Percentiles rank a stretch among this genome's conserved stretches.
Conservation (phyloP, 768 basidiomycete genomes). For the Glaciozyma antarctica region DNA sequence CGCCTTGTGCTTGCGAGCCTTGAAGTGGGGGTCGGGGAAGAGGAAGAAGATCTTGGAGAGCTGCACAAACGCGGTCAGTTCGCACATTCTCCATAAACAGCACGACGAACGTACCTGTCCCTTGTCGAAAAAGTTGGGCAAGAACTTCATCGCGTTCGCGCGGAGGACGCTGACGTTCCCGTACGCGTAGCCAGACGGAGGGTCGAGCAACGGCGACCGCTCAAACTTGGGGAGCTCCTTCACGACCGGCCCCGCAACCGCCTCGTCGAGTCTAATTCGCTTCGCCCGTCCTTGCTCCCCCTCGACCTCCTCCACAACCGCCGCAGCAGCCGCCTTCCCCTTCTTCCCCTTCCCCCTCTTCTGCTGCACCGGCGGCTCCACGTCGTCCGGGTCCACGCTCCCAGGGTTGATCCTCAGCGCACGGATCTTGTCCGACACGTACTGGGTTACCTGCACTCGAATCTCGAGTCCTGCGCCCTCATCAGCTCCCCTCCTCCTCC, state of each 20-base stretch:
- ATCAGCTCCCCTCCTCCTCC: background rate
- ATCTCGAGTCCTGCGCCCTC: constrained; percentile 76
- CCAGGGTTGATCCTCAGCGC: constrained; percentile 61
- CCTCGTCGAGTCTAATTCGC: background rate
- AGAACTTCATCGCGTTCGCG: constrained; percentile 97
- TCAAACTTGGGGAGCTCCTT: constrained; percentile 19
- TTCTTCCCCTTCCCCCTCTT: constrained; percentile 36
- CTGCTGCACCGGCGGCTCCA: background rate
- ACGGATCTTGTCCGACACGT: constrained; percentile 84
- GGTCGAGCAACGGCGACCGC: constrained; percentile 15
- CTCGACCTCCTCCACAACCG: constrained; percentile 21
- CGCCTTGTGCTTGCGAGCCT: constrained; percentile 94
- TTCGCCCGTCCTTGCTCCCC: constrained; percentile 4
- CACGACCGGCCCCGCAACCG: background rate
- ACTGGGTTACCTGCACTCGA: constrained; percentile 88
- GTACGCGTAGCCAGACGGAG: constrained; percentile 52
- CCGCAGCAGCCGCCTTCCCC: constrained; percentile 6
- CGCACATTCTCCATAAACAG: background rate
- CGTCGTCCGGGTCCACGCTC: constrained; percentile 30
- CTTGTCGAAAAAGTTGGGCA: constrained; percentile 89
- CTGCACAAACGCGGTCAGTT: constrained; percentile 24
- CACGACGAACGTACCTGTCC: constrained; percentile 49
- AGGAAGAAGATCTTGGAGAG: constrained; percentile 91
- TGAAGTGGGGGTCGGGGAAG: constrained; percentile 99
- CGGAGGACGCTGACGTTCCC: constrained; percentile 82